Evolutionary conservation across 352 stramenopile species (phyloP).

Genomic region (Pythium biforme): DNA sequence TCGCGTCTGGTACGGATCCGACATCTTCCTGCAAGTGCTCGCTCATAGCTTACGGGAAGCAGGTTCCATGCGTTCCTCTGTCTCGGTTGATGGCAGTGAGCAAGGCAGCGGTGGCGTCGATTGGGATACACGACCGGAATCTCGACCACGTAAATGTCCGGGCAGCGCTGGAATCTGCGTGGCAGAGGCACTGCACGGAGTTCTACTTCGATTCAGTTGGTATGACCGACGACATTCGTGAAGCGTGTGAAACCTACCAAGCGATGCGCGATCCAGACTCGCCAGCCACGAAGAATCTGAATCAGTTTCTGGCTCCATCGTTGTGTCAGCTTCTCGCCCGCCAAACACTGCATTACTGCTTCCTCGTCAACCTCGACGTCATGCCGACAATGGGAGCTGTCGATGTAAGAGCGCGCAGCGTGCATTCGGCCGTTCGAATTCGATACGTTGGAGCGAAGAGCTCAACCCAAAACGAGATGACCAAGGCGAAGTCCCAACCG

Average conservation of each 20-base stretch:
- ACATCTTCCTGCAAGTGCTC: slow-evolving; percentile 10
- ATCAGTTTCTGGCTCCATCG: slow-evolving; percentile 15
- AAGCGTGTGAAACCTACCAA: slow-evolving; percentile 16
- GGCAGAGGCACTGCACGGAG: slow-evolving; percentile 5
- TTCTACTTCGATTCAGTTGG: slow-evolving; percentile 8
- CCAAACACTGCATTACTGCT: slow-evolving; percentile 18
- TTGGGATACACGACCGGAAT: slow-evolving; percentile 26
- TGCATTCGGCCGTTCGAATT: slow-evolving; percentile 65
- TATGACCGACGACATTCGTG: slow-evolving; percentile 14
- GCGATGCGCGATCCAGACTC: slow-evolving; percentile 19
- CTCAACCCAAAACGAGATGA: background rate
- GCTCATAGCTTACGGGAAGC: slow-evolving; percentile 3
- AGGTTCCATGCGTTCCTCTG: slow-evolving; percentile 18
- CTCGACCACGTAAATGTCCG: slow-evolving; percentile 9
- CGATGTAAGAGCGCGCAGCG: slow-evolving; percentile 46
- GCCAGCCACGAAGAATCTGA: slow-evolving; percentile 22
- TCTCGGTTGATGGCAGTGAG: slow-evolving; percentile 2
- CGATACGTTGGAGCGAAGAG: slow-evolving; percentile 22
- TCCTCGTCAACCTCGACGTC: background rate
- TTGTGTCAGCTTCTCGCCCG: slow-evolving; percentile 11
- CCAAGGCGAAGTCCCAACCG: background rate
- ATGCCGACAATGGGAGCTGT: background rate
- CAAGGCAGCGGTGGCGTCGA: slow-evolving; percentile 7
- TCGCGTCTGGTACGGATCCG: background rate
- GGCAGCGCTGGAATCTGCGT: slow-evolving; percentile 11